These are phyloP conservation scores for Salmacisia buchloeana DNA, from an alignment of 1,284 basidiomycete genomes.

Conservation along the genomic window DNA sequence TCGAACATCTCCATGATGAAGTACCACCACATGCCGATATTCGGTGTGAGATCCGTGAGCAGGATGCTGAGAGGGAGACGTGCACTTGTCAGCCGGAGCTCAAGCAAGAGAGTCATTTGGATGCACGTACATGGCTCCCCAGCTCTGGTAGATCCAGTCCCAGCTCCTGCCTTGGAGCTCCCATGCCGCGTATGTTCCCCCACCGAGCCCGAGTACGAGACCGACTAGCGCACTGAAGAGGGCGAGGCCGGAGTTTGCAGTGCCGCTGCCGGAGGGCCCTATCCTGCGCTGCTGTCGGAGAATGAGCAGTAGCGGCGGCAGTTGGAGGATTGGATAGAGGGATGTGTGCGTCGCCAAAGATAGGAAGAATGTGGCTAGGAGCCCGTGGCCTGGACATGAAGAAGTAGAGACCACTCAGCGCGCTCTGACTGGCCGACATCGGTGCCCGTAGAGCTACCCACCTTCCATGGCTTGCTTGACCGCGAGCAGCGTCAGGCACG, in stretches of 20 bases:
- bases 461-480: slow-evolving; percentile 70
- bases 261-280: slow-evolving; percentile 41
- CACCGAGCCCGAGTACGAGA: slow-evolving; percentile 52
- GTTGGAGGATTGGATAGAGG: slow-evolving; percentile 62
- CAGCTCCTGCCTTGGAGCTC: slow-evolving; percentile 59
- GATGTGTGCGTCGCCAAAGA: slow-evolving; percentile 19
- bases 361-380: slow-evolving; percentile 14
- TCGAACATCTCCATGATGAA: slow-evolving; percentile 99
- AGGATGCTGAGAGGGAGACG: slow-evolving; percentile 17
- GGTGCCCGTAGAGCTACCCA: slow-evolving; percentile 54
- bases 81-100: background rate
- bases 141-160: slow-evolving; percentile 69
- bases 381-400: slow-evolving; percentile 13
- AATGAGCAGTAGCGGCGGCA: slow-evolving; percentile 66
- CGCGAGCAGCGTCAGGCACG: slow-evolving; percentile 62
- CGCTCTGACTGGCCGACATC: background rate
- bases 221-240: slow-evolving; percentile 26
- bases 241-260: background rate
- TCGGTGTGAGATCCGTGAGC: slow-evolving; percentile 65
- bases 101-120: background rate
- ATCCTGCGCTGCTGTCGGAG: slow-evolving; percentile 20
- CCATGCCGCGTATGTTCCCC: slow-evolving; percentile 57
- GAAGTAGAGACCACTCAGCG: background rate
- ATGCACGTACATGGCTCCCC: slow-evolving; percentile 71
- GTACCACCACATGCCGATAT: slow-evolving; percentile 95